These are phyloP conservation scores for Colletotrichum sp. DNA, from an alignment of 2,329 filamentous ascomycete genomes.

Conservation along the genomic window DNA sequence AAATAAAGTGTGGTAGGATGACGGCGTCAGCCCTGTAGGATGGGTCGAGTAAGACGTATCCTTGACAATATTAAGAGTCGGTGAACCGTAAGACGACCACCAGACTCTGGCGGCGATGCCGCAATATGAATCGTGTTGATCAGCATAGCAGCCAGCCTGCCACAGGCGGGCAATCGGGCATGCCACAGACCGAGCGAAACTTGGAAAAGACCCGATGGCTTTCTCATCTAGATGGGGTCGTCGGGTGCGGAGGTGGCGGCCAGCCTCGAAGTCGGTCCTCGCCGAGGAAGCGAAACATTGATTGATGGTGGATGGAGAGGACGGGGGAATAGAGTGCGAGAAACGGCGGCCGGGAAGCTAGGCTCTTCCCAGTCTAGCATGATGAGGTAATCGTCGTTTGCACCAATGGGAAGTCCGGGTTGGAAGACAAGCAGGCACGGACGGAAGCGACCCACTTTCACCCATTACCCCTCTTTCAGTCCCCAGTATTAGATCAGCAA, in stretches of 20 bases:
- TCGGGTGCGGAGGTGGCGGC: not conserved
- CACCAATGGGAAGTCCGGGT: not conserved
- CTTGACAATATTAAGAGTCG: not conserved
- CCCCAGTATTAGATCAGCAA: not conserved
- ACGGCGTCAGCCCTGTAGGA: slow-evolving; percentile 8
- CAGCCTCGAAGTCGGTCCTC: not conserved
- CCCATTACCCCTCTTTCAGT: slow-evolving; percentile 10
- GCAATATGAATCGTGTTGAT: not conserved
- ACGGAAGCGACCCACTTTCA: slow-evolving; percentile 1
- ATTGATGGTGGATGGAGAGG: not conserved
- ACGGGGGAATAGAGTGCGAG: not conserved
- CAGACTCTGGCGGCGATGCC: not conserved
- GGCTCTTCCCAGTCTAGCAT: not conserved
- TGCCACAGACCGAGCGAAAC: not conserved
- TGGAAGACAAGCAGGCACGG: not conserved
- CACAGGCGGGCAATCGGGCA: not conserved
- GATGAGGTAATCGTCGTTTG: not conserved
- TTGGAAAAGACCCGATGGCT: not conserved
- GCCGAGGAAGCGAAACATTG: not conserved
- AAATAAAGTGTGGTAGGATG: not conserved
- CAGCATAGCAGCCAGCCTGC: not conserved
- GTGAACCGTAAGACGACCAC: not conserved
- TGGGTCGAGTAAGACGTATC: slow-evolving; percentile 3
- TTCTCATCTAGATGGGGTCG: not conserved
- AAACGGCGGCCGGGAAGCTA: not conserved